Percentiles rank a stretch among this genome's conserved stretches.
Conservation (phyloP, 257 asterid genomes). For the Capsicum rhomboideum region DNA sequence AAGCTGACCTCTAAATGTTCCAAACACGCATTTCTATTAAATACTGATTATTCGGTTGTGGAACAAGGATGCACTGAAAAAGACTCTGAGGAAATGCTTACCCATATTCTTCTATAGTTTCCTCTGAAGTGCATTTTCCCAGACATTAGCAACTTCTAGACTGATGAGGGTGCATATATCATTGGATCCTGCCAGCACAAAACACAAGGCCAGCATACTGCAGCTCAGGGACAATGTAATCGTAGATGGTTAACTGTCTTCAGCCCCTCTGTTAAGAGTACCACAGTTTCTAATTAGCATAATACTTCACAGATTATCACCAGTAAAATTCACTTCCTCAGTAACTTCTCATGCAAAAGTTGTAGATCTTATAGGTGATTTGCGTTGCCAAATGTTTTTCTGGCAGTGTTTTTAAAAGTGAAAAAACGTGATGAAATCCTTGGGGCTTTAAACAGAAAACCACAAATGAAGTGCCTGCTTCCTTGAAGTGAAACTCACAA, state of each 20-base stretch:
- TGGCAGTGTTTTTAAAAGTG: too few relatives aligned
- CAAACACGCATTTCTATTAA: too few relatives aligned
- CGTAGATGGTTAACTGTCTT: not conserved
- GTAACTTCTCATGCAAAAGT: not conserved
- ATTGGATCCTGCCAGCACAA: not conserved
- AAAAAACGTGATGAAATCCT: too few relatives aligned
- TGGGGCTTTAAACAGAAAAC: not conserved
- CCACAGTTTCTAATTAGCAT: not conserved
- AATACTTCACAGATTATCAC: not conserved
- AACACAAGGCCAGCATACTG: not conserved
- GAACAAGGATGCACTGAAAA: too few relatives aligned
- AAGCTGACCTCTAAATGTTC: too few relatives aligned
- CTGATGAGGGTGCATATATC: not conserved
- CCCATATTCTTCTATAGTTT: too few relatives aligned
- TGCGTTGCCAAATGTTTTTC: not conserved
- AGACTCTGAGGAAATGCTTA: too few relatives aligned
- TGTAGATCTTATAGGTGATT: not conserved
- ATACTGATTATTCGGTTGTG: too few relatives aligned
- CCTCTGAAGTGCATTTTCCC: too few relatives aligned
- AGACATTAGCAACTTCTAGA: too few relatives aligned
- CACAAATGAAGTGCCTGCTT: too few relatives aligned
- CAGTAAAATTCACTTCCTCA: not conserved
- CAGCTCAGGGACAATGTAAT: not conserved
- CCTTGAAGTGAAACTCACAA: too few relatives aligned
- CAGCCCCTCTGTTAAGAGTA: not conserved